phyloP scores from a whole-genome alignment of 495 filamentous ascomycete species.

The Terfezia boudieri region DNA sequence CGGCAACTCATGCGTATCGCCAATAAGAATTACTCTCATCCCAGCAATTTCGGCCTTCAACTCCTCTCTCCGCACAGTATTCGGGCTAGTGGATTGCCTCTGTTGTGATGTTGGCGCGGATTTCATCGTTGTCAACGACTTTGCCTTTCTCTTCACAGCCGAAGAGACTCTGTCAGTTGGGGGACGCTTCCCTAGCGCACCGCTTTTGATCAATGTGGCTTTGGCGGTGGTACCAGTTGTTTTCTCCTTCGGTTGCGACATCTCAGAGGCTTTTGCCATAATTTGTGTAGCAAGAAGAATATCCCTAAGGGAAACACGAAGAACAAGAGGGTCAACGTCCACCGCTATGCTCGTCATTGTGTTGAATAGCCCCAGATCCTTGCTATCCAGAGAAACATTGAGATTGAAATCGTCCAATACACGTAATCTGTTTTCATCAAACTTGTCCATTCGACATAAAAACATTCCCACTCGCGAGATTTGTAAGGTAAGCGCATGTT shows the following conservation, averaged over 20 bases:
- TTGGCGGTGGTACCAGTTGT: slow-evolving; percentile 26
- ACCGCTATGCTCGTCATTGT: slow-evolving; percentile 55
- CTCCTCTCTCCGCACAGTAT: slow-evolving; percentile 56
- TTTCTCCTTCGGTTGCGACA: slow-evolving; percentile 32
- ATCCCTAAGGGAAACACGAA: slow-evolving; percentile 78
- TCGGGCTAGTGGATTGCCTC: slow-evolving; percentile 18
- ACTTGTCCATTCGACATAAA: slow-evolving; percentile 91
- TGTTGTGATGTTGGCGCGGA: slow-evolving; percentile 12
- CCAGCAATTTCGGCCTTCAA: slow-evolving; percentile 65
- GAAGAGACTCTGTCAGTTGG: slow-evolving; percentile 28
- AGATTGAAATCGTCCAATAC: slow-evolving; percentile 92
- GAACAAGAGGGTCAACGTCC: slow-evolving; percentile 77
- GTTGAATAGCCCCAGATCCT: slow-evolving; percentile 23
- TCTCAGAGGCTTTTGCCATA: slow-evolving; percentile 72
- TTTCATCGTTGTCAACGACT: slow-evolving; percentile 21
- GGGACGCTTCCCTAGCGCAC: slow-evolving; percentile 40
- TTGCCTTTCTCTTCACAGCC: slow-evolving; percentile 25
- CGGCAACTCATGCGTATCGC: slow-evolving; percentile 83
- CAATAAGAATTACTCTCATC: slow-evolving; percentile 81
- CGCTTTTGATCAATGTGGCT: slow-evolving; percentile 25
- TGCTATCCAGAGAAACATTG: slow-evolving; percentile 67
- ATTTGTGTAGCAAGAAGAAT: slow-evolving; percentile 88
- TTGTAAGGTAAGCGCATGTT: slow-evolving; percentile 83
- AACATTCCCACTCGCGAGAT: slow-evolving; percentile 92
- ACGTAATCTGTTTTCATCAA: slow-evolving; percentile 62